phyloP scores from a whole-genome alignment of 2,329 filamentous ascomycete species.

The Dactylellina parvicollis region DNA sequence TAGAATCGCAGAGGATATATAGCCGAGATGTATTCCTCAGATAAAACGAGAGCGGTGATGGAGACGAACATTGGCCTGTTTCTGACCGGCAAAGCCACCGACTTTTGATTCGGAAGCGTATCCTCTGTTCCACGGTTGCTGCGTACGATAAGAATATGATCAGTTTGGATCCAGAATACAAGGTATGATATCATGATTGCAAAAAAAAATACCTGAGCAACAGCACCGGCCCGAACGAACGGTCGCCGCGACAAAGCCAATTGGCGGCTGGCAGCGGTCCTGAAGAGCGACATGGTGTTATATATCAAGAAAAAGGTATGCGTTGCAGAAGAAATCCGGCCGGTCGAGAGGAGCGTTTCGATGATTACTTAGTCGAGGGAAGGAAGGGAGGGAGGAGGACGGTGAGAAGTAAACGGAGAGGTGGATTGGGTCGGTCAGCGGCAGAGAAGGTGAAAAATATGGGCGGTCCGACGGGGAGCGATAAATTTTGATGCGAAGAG shows the following conservation, averaged over 20 bases:
- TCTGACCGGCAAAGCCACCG: conserved; percentile 43
- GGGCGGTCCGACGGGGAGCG: too few species aligned
- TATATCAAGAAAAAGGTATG: conserved; percentile 7
- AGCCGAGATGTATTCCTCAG: not conserved
- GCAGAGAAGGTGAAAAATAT: too few species aligned
- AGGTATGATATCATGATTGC: not conserved
- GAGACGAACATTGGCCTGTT: conserved; percentile 46
- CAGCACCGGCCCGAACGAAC: conserved; percentile 45
- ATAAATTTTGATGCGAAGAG: conserved; percentile 1
- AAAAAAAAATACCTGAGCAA: conserved; percentile 25
- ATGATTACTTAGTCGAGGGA: not conserved
- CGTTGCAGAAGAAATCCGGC: not conserved
- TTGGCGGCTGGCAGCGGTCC: conserved; percentile 42
- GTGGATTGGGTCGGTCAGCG: not conserved
- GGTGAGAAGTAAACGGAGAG: not conserved
- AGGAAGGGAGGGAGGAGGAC: conserved; percentile 1
- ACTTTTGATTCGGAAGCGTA: conserved; percentile 46
- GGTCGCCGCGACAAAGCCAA: conserved; percentile 52
- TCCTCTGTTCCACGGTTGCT: conserved; percentile 43
- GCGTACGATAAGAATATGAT: not conserved
- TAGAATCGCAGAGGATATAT: conserved; percentile 12
- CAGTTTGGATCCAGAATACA: not conserved
- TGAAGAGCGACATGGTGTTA: conserved; percentile 45
- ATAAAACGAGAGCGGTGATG: not conserved
- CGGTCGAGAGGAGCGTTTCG: too few species aligned